Evolutionary conservation across 1,284 basidiomycete genomes (phyloP).

Genomic region (Pseudozyma thailandica): DNA sequence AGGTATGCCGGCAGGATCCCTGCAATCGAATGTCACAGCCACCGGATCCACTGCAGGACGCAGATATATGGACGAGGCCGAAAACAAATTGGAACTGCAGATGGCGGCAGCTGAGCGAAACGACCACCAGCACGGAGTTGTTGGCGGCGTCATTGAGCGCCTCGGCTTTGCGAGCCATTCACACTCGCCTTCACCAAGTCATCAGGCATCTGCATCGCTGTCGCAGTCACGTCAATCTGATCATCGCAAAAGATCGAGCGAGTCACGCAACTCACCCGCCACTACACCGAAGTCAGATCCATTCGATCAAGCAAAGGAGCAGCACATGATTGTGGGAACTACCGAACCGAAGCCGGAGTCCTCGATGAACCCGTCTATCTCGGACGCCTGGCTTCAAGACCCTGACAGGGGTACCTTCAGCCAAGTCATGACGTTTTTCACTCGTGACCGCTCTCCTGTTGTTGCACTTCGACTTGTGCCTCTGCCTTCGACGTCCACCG

Average conservation of each 20-base stretch:
- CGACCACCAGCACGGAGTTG: slow-evolving; percentile 47
- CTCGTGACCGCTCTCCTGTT: slow-evolving; percentile 33
- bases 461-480: slow-evolving; percentile 38
- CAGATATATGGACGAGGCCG: slow-evolving; percentile 23
- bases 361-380: slow-evolving; percentile 4
- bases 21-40: slow-evolving; percentile 39
- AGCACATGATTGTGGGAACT: neutral
- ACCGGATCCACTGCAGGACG: slow-evolving; percentile 33
- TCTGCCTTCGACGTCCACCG: neutral
- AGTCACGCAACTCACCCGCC: slow-evolving; percentile 12
- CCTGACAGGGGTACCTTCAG: slow-evolving; percentile 28
- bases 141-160: slow-evolving; percentile 43
- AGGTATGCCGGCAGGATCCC: slow-evolving; percentile 15
- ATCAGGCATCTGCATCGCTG: neutral
- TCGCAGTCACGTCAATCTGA: slow-evolving; percentile 10
- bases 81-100: slow-evolving; percentile 38
- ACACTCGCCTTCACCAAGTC: slow-evolving; percentile 15
- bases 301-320: neutral
- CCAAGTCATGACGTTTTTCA: slow-evolving; percentile 25
- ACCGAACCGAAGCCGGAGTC: neutral
- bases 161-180: slow-evolving; percentile 29
- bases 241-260: slow-evolving; percentile 26
- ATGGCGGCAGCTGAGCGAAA: slow-evolving; percentile 47
- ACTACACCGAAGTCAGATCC: neutral
- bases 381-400: slow-evolving; percentile 32